Percentiles rank a stretch among this genome's conserved stretches.
phyloP scores from a whole-genome alignment of 768 basidiomycete species.

The Tulasnella sp. region DNA sequence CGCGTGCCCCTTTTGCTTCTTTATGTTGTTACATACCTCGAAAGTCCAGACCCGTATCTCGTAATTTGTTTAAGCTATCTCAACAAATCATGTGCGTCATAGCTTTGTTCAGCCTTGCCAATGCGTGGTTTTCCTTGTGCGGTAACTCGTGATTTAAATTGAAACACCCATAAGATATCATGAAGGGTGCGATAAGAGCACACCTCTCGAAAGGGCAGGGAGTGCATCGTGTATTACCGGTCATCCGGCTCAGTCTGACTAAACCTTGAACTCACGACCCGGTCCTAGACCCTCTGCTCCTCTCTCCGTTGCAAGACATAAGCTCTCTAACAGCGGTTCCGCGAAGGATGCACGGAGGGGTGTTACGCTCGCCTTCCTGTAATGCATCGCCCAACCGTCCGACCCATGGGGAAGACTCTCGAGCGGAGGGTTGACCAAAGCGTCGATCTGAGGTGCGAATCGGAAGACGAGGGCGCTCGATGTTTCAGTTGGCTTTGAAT shows the following conservation, averaged over 20 bases:
- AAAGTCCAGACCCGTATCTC: not conserved
- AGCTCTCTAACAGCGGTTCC: slow-evolving; percentile 44
- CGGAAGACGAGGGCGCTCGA: slow-evolving; percentile 55
- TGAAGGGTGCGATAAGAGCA: not conserved
- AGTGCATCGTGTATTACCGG: not conserved
- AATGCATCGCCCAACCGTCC: slow-evolving; percentile 74
- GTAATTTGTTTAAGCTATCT: not conserved
- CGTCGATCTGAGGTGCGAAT: slow-evolving; percentile 64
- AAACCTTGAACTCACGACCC: not conserved
- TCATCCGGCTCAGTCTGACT: not conserved
- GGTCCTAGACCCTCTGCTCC: not conserved
- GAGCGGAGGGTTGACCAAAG: slow-evolving; percentile 58
- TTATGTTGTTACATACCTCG: not conserved
- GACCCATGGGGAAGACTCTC: slow-evolving; percentile 66
- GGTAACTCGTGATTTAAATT: not conserved
- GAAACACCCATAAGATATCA: not conserved
- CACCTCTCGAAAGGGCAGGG: not conserved
- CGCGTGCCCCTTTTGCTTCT: not conserved
- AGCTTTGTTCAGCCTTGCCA: not conserved
- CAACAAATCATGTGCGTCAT: not conserved
- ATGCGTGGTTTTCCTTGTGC: not conserved
- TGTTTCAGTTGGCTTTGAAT: slow-evolving; percentile 20
- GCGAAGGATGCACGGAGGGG: slow-evolving; percentile 72
- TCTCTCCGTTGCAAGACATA: slow-evolving; percentile 1
- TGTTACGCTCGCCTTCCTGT: slow-evolving; percentile 70